phyloP scores from a whole-genome alignment of 768 basidiomycete genomes.

The Mycena vitilis region DNA sequence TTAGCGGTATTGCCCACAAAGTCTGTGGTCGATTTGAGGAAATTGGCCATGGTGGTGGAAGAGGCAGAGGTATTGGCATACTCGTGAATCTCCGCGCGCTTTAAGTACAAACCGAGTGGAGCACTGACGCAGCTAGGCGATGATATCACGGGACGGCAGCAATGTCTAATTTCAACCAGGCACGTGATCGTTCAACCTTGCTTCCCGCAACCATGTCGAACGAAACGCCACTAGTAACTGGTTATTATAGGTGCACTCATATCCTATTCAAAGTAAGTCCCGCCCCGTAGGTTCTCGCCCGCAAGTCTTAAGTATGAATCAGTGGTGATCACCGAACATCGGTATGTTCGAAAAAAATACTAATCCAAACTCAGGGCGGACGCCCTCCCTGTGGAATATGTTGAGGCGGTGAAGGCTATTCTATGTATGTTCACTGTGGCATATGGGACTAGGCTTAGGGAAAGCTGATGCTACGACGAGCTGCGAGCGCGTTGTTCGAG shows the following conservation, averaged over 20 bases:
- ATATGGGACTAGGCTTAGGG: no score
- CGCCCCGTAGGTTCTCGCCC: background rate
- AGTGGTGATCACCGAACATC: background rate
- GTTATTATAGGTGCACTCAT: slow-evolving; percentile 87
- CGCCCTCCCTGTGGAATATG: slow-evolving; percentile 4
- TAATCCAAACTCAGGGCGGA: background rate
- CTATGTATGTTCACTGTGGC: slow-evolving; percentile 51
- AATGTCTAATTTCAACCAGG: no score
- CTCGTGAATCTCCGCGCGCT: no score
- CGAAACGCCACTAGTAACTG: slow-evolving; percentile 52
- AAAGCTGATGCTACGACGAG: slow-evolving; percentile 36
- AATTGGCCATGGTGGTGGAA: slow-evolving; percentile 10
- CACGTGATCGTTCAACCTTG: no score
- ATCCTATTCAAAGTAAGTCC: slow-evolving; percentile 71
- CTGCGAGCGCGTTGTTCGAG: slow-evolving; percentile 75
- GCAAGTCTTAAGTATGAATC: background rate
- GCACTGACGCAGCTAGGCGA: no score
- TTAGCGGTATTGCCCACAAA: slow-evolving; percentile 11
- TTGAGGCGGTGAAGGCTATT: slow-evolving; percentile 72
- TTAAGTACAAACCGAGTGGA: no score
- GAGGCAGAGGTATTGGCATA: background rate
- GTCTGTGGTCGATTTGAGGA: slow-evolving; percentile 16
- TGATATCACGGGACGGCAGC: no score
- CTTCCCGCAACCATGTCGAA: background rate
- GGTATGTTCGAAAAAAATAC: no score